Evolutionary conservation across 129 eudicot species (phyloP).

Genomic region (Heracleum sosnowskyi): DNA sequence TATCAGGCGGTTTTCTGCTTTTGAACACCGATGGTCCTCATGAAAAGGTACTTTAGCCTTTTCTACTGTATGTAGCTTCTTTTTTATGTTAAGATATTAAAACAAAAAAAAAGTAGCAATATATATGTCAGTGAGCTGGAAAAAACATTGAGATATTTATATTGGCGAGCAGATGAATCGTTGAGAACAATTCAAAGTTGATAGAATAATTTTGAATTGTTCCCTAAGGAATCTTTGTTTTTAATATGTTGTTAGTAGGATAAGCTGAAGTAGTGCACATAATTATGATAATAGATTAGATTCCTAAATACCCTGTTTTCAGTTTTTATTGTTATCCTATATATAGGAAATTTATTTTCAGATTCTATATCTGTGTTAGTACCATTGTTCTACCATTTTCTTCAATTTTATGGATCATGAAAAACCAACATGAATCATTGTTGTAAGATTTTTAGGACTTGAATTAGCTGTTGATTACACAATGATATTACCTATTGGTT

Average conservation of each 20-base stretch:
- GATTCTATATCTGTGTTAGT: not conserved
- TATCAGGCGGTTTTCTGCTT: conserved; percentile 18
- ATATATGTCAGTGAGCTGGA: not conserved
- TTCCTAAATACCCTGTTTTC: not conserved
- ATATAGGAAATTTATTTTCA: not conserved
- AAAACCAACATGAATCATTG: not conserved
- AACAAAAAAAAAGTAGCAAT: not conserved
- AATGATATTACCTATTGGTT: not conserved
- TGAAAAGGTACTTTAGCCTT: conserved; percentile 37
- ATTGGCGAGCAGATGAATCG: not conserved
- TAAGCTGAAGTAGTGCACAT: not conserved
- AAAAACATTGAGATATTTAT: not conserved
- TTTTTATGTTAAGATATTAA: not conserved
- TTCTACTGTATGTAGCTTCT: not conserved
- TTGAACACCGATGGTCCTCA: conserved; percentile 24
- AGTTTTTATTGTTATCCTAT: not conserved
- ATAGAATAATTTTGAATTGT: not conserved
- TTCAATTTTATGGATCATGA: not conserved
- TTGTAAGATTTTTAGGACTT: not conserved
- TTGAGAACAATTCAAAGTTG: not conserved
- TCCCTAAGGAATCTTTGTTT: not conserved
- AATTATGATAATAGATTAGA: not conserved
- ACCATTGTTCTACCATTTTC: not conserved
- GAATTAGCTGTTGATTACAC: not conserved
- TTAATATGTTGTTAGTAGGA: no score